Evolutionary conservation across 176 grass and related monocot species (phyloP).

Genomic region (Triticum turgidum): DNA sequence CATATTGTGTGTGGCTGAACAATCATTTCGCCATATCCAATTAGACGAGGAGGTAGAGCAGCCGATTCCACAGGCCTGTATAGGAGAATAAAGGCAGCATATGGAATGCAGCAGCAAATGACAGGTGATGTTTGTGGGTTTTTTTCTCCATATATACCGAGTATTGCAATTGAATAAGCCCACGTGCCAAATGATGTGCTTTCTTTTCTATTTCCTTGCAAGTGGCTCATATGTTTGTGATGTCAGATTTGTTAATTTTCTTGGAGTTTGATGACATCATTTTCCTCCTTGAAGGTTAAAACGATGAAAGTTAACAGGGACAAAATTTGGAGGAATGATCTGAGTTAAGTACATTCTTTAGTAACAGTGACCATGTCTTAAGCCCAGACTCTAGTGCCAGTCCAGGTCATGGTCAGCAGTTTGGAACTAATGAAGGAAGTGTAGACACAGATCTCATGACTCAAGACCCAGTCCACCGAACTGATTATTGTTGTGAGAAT

Average conservation of each 20-base stretch:
- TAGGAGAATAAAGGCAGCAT: constrained; percentile 29
- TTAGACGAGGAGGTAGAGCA: background rate
- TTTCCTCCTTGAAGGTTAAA: too few relatives aligned
- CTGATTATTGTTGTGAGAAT: background rate
- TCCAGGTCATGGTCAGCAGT: too few relatives aligned
- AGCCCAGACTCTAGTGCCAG: too few relatives aligned
- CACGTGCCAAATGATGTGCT: background rate
- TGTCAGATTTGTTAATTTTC: background rate
- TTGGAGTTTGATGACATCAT: background rate
- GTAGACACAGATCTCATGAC: background rate
- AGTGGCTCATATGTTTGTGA: background rate
- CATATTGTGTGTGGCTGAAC: background rate
- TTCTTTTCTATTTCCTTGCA: background rate
- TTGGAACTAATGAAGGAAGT: background rate
- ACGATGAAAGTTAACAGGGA: background rate
- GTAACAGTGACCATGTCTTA: too few relatives aligned
- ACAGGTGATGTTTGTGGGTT: background rate
- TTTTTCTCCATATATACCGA: background rate
- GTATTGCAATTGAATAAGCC: background rate
- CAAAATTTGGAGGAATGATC: too few relatives aligned
- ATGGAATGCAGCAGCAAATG: background rate
- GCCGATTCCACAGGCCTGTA: background rate
- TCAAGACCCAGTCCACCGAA: background rate
- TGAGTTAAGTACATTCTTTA: too few relatives aligned
- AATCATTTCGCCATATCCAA: background rate